phyloP scores from a whole-genome alignment of 164 flowering plant species.

The Cinnamomum chago region DNA sequence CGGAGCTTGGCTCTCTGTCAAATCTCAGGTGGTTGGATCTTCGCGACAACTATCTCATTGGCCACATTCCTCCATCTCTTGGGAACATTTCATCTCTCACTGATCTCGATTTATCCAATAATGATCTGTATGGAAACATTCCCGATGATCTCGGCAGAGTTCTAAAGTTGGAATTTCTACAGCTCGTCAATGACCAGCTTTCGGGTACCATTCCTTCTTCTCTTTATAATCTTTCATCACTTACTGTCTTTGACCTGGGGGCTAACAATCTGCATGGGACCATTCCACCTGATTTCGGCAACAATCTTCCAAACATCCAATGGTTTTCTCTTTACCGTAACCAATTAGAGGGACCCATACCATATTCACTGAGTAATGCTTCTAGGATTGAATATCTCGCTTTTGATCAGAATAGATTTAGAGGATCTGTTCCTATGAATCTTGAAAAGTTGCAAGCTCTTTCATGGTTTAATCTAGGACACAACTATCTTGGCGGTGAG shows the following conservation, averaged over 20 bases:
- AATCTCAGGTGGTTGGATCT: neutral
- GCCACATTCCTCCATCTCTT: neutral
- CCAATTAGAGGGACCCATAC: neutral
- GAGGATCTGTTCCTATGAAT: neutral
- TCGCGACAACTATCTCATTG: neutral
- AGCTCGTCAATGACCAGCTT: neutral
- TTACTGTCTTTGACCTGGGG: no score
- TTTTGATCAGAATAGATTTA: no score
- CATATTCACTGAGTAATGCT: neutral
- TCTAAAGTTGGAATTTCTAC: no score
- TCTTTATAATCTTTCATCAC: neutral
- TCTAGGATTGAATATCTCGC: neutral
- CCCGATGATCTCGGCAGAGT: neutral
- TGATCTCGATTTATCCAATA: neutral
- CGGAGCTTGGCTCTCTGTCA: neutral
- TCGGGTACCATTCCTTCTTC: neutral
- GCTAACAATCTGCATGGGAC: constrained; percentile 22
- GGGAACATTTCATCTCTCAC: neutral
- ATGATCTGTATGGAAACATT: neutral
- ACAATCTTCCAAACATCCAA: neutral
- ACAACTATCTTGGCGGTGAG: neutral
- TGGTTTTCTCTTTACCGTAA: neutral
- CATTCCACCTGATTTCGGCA: neutral
- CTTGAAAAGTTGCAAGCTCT: neutral
- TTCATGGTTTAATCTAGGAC: no score